Evolutionary conservation across 768 basidiomycete species (phyloP).

Genomic region (Cyathus striatus): DNA sequence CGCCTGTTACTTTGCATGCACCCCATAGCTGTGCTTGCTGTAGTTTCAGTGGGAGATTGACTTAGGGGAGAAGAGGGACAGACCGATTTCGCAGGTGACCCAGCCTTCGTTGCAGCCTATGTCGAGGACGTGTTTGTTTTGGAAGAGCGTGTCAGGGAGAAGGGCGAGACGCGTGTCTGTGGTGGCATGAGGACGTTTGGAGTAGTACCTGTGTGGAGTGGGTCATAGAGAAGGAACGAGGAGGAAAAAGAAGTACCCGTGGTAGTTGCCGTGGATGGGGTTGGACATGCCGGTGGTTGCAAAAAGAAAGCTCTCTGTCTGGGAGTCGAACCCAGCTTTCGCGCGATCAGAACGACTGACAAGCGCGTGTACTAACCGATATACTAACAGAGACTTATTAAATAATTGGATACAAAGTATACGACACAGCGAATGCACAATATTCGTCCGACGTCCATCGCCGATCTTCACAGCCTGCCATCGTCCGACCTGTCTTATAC

Average conservation of each 20-base stretch:
- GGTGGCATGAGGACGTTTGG: conserved; percentile 58
- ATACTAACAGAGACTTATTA: too few species aligned
- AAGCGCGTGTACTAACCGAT: too few species aligned
- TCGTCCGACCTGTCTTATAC: too few species aligned
- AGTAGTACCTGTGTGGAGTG: conserved; percentile 55
- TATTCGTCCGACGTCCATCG: too few species aligned
- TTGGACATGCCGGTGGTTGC: neutral
- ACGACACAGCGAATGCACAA: too few species aligned
- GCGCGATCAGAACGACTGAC: too few species aligned
- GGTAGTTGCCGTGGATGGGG: conserved; percentile 66
- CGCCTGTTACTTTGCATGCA: conserved; percentile 68
- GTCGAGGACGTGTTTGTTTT: conserved; percentile 62
- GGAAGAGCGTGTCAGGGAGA: conserved; percentile 51
- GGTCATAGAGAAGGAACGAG: neutral
- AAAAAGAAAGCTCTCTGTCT: neutral
- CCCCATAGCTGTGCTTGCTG: conserved; percentile 56
- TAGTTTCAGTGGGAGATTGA: neutral
- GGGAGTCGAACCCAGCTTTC: too few species aligned
- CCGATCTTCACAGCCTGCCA: too few species aligned
- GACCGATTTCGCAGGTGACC: conserved; percentile 85
- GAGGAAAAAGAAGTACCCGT: conserved; percentile 39
- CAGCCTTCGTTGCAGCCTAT: conserved; percentile 85
- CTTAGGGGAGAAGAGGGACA: conserved; percentile 6
- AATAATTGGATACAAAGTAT: too few species aligned
- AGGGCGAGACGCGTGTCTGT: conserved; percentile 63